phyloP scores from a whole-genome alignment of 192 early-diverging fungal species.

The Dissophora ornata region DNA sequence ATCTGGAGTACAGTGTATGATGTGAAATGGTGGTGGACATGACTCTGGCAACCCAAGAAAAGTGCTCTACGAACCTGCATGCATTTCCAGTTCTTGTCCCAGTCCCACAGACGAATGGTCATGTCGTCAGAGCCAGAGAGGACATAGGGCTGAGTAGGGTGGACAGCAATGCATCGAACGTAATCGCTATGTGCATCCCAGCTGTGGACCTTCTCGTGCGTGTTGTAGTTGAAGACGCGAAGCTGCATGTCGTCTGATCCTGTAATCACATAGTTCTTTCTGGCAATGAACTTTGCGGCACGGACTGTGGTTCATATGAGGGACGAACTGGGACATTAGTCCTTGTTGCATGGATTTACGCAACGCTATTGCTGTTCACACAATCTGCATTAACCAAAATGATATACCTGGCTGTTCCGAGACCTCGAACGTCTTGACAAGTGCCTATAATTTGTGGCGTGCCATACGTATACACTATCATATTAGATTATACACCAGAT shows the following conservation, averaged over 20 bases:
- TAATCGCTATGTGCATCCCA: conserved; percentile 99
- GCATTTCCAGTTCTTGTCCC: conserved; percentile 99
- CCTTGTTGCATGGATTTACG: not conserved
- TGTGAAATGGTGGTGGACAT: too few species aligned
- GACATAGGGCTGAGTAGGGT: conserved; percentile 94
- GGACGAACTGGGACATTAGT: not conserved
- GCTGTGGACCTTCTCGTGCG: conserved; percentile 94
- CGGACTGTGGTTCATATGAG: conserved; percentile 73
- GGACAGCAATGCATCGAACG: conserved; percentile 95
- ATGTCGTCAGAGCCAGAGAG: conserved; percentile 97
- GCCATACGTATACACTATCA: too few species aligned
- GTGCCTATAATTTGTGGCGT: too few species aligned
- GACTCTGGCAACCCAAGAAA: too few species aligned
- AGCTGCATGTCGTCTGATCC: conserved; percentile 98
- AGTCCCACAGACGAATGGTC: conserved; percentile 99
- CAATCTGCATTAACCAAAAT: too few species aligned
- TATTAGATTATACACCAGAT: too few species aligned
- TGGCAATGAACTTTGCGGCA: conserved; percentile 95
- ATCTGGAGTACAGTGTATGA: too few species aligned
- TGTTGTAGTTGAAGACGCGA: conserved; percentile 99
- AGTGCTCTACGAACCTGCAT: conserved; percentile 70
- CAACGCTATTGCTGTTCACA: too few species aligned
- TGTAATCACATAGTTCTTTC: conserved; percentile 97
- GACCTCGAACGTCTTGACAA: conserved; percentile 98
- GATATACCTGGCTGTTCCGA: conserved; percentile 93